These are phyloP conservation scores for Pestalotiopsis sp. DNA, from an alignment of 2,329 filamentous ascomycete genomes.

Conservation along the genomic window DNA sequence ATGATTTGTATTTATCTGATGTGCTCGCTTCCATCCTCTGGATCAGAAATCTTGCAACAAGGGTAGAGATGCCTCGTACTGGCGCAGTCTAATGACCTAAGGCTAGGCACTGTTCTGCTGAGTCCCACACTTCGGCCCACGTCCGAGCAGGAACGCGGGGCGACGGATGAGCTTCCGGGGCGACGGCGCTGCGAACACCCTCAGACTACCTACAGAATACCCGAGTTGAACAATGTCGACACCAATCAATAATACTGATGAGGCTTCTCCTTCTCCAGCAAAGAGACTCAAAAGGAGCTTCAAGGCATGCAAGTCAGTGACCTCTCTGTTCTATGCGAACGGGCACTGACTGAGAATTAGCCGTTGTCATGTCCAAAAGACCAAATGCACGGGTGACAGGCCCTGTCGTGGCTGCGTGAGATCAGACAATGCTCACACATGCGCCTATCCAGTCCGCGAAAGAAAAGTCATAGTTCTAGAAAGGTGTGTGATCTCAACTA, in stretches of 20 bases:
- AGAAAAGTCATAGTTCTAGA: conserved; percentile 22
- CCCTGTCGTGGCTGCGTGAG: conserved; percentile 20
- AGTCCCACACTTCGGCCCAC: not conserved
- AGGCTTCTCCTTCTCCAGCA: conserved; percentile 9
- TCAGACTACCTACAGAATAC: too few species aligned
- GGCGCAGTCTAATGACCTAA: too few species aligned
- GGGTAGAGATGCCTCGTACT: too few species aligned
- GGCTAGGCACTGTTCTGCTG: not conserved
- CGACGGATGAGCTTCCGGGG: not conserved
- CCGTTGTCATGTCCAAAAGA: conserved; percentile 25
- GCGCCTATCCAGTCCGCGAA: conserved; percentile 20
- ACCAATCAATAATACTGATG: conserved; percentile 9
- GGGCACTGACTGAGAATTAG: conserved; percentile 7
- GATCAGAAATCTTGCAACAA: too few species aligned
- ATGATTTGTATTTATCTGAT: too few species aligned
- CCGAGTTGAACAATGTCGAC: not conserved
- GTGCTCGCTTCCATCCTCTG: too few species aligned
- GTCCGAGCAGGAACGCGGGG: not conserved
- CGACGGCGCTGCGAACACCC: too few species aligned
- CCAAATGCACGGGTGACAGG: conserved; percentile 21
- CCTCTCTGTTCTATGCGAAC: not conserved
- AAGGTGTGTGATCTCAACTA: conserved; percentile 14
- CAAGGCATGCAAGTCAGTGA: conserved; percentile 17
- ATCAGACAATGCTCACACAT: conserved; percentile 18
- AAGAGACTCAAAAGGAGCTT: conserved; percentile 16